Evolutionary conservation across 257 asterid genomes (phyloP), one percentile per base, ranked within the genome.

Genomic region (Cordia subcordata): DNA sequence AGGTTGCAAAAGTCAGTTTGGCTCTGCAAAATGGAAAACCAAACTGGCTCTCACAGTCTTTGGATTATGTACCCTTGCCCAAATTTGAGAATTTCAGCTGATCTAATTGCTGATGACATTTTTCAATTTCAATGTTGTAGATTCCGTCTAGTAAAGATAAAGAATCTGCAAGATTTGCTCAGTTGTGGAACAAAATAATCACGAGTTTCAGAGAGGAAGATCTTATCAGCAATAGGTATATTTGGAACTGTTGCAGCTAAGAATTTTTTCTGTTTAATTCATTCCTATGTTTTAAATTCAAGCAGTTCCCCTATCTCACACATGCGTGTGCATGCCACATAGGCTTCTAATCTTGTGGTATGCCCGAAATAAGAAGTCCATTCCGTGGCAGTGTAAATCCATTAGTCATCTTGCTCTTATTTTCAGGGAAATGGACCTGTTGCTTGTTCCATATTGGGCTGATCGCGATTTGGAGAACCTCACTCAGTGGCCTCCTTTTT

Each of bases 401-500:
- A 22, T 55, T 68, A 40, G 65, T 73, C 49, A 57, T 53, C 52
- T 47, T 80, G 60, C 55, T 67, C 68, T 53, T 4, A 60, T 60
- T 68, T 59, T 32, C 70, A 93, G 99, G 92, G 97, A 93, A 79
- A 93, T 89, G 99, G 94, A 93, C 74, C 82, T 93, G 71, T 77
- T 93, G 83, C 95, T 93, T 71, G 99, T 93, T 72, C 99, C 99
- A 17, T 93, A 93, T 76, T 93, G 97, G 97, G 97, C 97, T 69
- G 96, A 93, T 71, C 97, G 95, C 63, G 94, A 89, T 67, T 67
- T 93, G 79, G 94, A 82, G 57, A 53, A 53, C 67, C 83, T 93
- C 65, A 87, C 75, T 72, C 99, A 85, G 69, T 93, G 99, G 99
- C 99, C 99, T 54, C 97, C 97, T 2, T 93, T 93, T 85, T 76